These are phyloP conservation scores for Apodospora peruviana DNA, from an alignment of 495 filamentous ascomycete genomes.

Conservation along the genomic window DNA sequence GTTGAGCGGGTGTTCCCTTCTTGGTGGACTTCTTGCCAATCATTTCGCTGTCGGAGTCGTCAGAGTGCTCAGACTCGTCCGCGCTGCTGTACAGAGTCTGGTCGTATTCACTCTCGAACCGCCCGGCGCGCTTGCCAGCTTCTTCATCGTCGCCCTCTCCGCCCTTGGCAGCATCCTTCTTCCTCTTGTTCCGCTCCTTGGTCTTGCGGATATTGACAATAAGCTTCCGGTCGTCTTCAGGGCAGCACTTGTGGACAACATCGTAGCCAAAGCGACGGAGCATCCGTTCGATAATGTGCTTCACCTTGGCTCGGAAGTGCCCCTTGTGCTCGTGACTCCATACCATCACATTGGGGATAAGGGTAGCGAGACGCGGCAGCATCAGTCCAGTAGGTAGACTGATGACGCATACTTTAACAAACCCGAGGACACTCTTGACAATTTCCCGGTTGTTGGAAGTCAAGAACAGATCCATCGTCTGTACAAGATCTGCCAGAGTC, in stretches of 20 bases:
- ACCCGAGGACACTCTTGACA: constrained; percentile 85
- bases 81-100: constrained; percentile 87
- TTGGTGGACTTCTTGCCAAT: constrained; percentile 39
- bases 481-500: constrained; percentile 69
- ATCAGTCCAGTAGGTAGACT: constrained; percentile 72
- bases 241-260: constrained; percentile 65
- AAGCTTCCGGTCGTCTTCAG: constrained; percentile 81
- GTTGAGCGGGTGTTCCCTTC: constrained; percentile 40
- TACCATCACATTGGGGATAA: constrained; percentile 85
- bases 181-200: constrained; percentile 78
- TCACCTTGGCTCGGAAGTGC: constrained; percentile 91
- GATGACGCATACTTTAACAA: constrained; percentile 92
- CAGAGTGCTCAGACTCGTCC: constrained; percentile 43
- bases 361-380: constrained; percentile 59
- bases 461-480: constrained; percentile 90
- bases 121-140: constrained; percentile 45
- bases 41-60: constrained; percentile 59
- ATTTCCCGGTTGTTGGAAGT: constrained; percentile 94
- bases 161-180: constrained; percentile 62
- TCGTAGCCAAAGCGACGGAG: constrained; percentile 84
- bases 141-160: constrained; percentile 42
- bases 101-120: constrained; percentile 89
- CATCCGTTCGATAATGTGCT: constrained; percentile 92
- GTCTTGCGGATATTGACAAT: constrained; percentile 91
- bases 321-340: constrained; percentile 98